A percentile compares a stretch with the other conserved stretches of the same genome.
These are phyloP conservation scores for Histomonas meleagridis DNA, from an alignment of 208 protist genomes.

Conservation along the genomic window DNA sequence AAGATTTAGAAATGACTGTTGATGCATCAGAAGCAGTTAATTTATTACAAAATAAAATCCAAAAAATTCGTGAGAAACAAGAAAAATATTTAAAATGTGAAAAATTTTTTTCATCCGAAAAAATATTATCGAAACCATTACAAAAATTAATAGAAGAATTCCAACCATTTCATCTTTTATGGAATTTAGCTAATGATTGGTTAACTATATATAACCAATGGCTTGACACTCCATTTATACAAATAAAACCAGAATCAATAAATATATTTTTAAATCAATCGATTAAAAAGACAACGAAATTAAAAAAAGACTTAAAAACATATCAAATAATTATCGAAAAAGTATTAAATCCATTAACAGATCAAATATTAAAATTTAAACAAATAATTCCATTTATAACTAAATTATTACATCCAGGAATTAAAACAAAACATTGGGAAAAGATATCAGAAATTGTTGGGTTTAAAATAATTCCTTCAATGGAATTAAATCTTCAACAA, in stretches of 20 bases:
- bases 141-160: background rate
- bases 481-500: background rate
- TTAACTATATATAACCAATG: background rate
- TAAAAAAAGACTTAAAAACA: background rate
- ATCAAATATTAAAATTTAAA: conserved; percentile 12
- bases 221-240: background rate
- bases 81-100: background rate
- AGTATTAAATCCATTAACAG: background rate
- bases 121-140: background rate
- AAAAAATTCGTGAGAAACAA: background rate
- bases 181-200: background rate
- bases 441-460: conserved; percentile 32
- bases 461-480: background rate
- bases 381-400: background rate
- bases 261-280: background rate
- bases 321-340: background rate
- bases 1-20: conserved; percentile 30
- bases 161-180: background rate
- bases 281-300: background rate
- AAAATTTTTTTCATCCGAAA: background rate
- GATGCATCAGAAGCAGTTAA: background rate
- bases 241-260: background rate
- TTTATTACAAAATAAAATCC: background rate
- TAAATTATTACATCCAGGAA: background rate
- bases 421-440: conserved; percentile 23